Base-by-base conservation (phyloP, 2,329 filamentous ascomycete species). In the Periconia sp. region DNA sequence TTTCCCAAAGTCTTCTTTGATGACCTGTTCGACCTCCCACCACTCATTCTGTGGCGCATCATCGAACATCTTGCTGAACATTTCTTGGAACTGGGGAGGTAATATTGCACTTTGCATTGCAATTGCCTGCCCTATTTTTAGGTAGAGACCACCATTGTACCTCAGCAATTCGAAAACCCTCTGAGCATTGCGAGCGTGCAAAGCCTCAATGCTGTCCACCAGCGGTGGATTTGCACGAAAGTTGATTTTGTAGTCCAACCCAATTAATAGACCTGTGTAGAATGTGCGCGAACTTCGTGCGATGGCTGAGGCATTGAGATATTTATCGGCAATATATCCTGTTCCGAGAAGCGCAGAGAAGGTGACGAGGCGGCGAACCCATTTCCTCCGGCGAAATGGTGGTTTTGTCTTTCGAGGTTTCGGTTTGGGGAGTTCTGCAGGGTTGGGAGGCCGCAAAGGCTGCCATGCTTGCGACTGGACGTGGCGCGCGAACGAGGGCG, bases 71-170 rank as follows among this genome's bases (percentile, higher is more conserved):
- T 89, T 84, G 19, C 88, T 82, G 70, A 99, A 99, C 92, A 97
- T 97, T 67, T 88, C 87, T 78, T 96, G 92, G 65, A 97, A 97
- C 74, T 96, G 92, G 0, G 92, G 90, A 23, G 94, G 94, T 57
- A 99, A 77, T 23, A 97, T 87, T 0, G 93, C 93, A 62, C 90
- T 93, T 80, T 99, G 94, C 94, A 97, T 97, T 14, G 93, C 94
- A 62, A 99, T 93, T 5, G 94, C 94, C 79, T 99, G 94, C 0
- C 94, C 94, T 54, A 99, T 97, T 81, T 99, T 99, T 69, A 97
- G 81, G 70, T 97, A 99, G 17, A 99, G 76, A 0, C 94, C 94
- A 55, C 94, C 93, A 81, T 99, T 99, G 51, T 84, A 79, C 23
- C 90, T 83, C 61, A 97, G 81, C 57, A 99, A 77, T 30, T 93